A percentile compares a stretch with the other conserved stretches of the same genome.
phyloP scores from a whole-genome alignment of 2,329 filamentous ascomycete species.

The Aspergillus pseudoglaucus region DNA sequence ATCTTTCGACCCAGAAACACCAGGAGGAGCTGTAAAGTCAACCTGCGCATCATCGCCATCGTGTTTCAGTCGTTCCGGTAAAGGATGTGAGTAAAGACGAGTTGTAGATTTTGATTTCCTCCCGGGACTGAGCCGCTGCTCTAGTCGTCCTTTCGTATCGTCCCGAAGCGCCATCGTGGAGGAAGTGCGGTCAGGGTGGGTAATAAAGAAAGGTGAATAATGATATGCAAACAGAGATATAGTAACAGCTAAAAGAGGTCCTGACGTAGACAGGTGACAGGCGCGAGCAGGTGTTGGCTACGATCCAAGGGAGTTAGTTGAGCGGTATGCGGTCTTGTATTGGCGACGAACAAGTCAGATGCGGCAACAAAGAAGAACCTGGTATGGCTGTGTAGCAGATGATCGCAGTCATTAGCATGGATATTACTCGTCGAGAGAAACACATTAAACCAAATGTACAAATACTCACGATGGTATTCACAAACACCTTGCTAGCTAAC shows the following conservation, averaged over 20 bases:
- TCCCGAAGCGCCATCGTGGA: conserved; percentile 32
- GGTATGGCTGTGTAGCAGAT: conserved; percentile 5
- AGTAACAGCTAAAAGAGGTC: not conserved
- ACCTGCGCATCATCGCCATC: conserved; percentile 55
- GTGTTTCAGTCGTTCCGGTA: conserved; percentile 53
- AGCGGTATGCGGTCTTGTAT: conserved; percentile 2
- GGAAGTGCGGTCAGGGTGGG: not conserved
- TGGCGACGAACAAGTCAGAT: conserved; percentile 6
- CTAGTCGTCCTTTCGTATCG: conserved; percentile 36
- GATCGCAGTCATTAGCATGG: conserved; percentile 8
- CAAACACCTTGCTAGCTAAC: not conserved
- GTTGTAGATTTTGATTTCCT: conserved; percentile 38
- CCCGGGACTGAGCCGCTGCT: conserved; percentile 35
- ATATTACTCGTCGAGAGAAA: not conserved
- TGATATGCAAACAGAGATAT: not conserved
- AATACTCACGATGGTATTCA: not conserved
- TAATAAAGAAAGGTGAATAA: too few relatives aligned
- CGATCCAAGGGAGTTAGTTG: conserved; percentile 4
- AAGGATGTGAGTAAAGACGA: conserved; percentile 43
- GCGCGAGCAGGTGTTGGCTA: conserved; percentile 3
- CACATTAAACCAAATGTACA: not conserved
- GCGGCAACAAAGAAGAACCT: conserved; percentile 1
- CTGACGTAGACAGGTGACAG: conserved; percentile 7
- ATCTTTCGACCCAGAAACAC: conserved; percentile 27
- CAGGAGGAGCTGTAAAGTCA: conserved; percentile 54